Conservation (phyloP, 352 stramenopile species). For the Pythium chondricola region DNA sequence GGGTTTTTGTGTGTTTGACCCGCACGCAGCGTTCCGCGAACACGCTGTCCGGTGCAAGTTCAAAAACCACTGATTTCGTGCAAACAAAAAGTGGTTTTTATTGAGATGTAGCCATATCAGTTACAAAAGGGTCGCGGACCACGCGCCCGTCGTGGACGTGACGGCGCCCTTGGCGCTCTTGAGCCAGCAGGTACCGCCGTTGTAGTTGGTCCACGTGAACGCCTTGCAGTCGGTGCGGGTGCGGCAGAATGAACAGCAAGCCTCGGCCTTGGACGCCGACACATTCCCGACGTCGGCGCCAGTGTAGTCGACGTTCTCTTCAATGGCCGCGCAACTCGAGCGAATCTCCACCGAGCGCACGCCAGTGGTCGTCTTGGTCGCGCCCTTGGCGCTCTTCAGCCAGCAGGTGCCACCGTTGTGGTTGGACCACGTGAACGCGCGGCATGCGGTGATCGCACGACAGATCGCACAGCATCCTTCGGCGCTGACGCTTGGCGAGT, state of each 20-base stretch:
- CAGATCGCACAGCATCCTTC: conserved; percentile 20
- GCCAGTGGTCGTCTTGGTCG: background rate
- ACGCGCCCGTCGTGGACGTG: background rate
- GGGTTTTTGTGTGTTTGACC: background rate
- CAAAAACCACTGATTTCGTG: too few species aligned
- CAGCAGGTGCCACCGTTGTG: conserved; percentile 25
- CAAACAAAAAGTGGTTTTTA: too few species aligned
- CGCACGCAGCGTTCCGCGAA: conserved; percentile 8
- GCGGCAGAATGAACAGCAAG: conserved; percentile 5
- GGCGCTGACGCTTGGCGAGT: background rate
- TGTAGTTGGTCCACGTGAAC: conserved; percentile 10
- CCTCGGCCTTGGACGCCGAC: conserved; percentile 2
- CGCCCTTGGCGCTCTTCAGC: conserved; percentile 11
- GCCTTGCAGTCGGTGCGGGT: conserved; percentile 4
- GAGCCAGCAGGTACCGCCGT: too few species aligned
- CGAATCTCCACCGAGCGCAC: conserved; percentile 10
- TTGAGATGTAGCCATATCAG: conserved; percentile 58
- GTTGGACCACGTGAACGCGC: conserved; percentile 14
- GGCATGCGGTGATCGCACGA: background rate
- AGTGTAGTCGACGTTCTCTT: conserved; percentile 21
- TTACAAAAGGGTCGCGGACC: conserved; percentile 14
- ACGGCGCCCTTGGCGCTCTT: background rate
- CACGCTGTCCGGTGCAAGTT: conserved; percentile 22
- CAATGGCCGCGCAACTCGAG: conserved; percentile 23
- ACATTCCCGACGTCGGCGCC: background rate